These are phyloP conservation scores for Brassica rapa DNA, from an alignment of 345 rosid genomes.

Conservation along the genomic window DNA sequence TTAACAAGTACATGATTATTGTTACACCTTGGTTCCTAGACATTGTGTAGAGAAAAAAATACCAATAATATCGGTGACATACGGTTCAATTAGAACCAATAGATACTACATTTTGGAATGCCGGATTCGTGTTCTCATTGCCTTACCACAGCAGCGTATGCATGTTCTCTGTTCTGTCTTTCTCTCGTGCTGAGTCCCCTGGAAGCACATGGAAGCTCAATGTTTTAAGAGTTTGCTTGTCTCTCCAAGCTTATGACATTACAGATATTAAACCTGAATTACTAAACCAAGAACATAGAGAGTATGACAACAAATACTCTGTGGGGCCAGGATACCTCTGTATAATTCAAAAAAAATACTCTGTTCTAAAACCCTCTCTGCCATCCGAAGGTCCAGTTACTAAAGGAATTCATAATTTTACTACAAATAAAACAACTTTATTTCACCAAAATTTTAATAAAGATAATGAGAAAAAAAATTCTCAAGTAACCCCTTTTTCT, in stretches of 20 bases:
- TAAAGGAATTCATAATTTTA: not conserved
- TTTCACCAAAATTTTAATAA: constrained; percentile 12
- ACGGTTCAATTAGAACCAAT: not conserved
- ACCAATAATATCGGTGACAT: constrained; percentile 73
- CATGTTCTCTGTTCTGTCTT: constrained; percentile 59
- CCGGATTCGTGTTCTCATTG: constrained; percentile 2
- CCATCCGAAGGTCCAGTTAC: not conserved
- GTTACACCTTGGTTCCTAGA: constrained; percentile 48
- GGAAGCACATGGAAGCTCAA: constrained; percentile 32
- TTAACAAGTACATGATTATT: not conserved
- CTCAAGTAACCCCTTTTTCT: not conserved
- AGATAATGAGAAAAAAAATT: not conserved
- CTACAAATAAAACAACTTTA: not conserved
- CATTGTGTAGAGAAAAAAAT: constrained; percentile 71
- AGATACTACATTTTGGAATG: not conserved
- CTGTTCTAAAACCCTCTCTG: not conserved
- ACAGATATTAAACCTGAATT: not conserved
- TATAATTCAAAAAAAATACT: no score
- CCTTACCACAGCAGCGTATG: constrained; percentile 83
- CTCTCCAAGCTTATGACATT: not conserved
- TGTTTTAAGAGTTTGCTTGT: not conserved
- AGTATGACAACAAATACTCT: no score
- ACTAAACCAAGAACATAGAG: constrained; percentile 17
- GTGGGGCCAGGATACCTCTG: no score
- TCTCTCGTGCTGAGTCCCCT: constrained; percentile 69